Percentiles rank a stretch among this genome's conserved stretches.
phyloP scores from a whole-genome alignment of 495 filamentous ascomycete genomes.

The Wilcoxina mikolae region DNA sequence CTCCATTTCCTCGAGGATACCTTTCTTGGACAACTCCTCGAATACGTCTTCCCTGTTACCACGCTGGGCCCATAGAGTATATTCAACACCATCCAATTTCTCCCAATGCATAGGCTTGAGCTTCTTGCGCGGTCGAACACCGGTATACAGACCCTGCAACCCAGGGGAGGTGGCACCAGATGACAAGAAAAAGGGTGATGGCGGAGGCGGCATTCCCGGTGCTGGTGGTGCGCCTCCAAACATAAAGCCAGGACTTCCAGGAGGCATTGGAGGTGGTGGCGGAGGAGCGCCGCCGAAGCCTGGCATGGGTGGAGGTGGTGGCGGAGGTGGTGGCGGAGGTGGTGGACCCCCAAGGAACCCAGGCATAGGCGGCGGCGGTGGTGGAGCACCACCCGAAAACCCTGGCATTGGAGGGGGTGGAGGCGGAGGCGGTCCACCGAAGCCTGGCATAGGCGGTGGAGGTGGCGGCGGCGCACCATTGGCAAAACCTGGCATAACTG shows the following conservation, averaged over 20 bases:
- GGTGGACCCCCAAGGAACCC: constrained; percentile 23
- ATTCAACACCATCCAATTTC: constrained; percentile 85
- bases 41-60: constrained; percentile 89
- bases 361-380: constrained; percentile 46
- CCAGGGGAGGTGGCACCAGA: neutral
- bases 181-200: constrained; percentile 6
- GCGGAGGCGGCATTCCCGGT: constrained; percentile 20
- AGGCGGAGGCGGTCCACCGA: constrained; percentile 38
- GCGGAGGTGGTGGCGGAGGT: constrained; percentile 34
- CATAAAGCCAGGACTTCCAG: constrained; percentile 28
- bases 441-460: constrained; percentile 38
- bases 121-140: constrained; percentile 91
- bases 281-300: constrained; percentile 21
- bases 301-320: constrained; percentile 38
- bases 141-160: constrained; percentile 32
- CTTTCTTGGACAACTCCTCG: constrained; percentile 74
- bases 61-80: constrained; percentile 88
- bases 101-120: constrained; percentile 99
- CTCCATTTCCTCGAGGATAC: constrained; percentile 93
- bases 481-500: constrained; percentile 31
- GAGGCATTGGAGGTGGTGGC: constrained; percentile 25
- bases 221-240: constrained; percentile 18
- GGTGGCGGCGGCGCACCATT: constrained; percentile 32
- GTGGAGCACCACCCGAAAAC: constrained; percentile 29
- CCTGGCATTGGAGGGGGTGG: constrained; percentile 37